Evolutionary conservation across 495 filamentous ascomycete genomes (phyloP).

Genomic region (Penicillium riverlandense): DNA sequence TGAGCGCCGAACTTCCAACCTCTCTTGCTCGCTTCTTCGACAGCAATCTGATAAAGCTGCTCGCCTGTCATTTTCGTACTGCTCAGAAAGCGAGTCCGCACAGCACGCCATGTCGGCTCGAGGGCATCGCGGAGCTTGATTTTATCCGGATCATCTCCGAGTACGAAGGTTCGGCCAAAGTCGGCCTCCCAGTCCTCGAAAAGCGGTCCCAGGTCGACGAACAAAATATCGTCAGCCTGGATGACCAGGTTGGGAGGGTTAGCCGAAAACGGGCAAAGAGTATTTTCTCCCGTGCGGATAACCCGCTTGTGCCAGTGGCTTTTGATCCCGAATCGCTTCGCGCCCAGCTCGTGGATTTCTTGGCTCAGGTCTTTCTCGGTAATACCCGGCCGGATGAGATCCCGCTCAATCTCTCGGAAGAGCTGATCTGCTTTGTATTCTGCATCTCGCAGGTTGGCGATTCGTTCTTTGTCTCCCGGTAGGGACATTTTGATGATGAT

Average conservation of each 20-base stretch:
- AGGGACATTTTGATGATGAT: too few species aligned
- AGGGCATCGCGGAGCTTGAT: conserved; percentile 34
- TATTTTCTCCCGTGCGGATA: conserved; percentile 43
- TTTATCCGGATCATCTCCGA: conserved; percentile 40
- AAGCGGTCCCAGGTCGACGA: conserved; percentile 43
- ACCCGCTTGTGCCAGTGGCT: conserved; percentile 48
- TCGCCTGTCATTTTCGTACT: conserved; percentile 36
- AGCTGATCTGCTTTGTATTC: conserved; percentile 35
- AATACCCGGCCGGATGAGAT: conserved; percentile 36
- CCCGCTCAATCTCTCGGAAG: conserved; percentile 43
- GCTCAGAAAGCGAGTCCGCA: conserved; percentile 27
- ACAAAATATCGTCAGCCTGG: conserved; percentile 39
- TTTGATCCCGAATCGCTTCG: conserved; percentile 32
- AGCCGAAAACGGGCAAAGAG: conserved; percentile 34
- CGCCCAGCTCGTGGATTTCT: conserved; percentile 40
- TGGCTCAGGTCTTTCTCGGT: conserved; percentile 40
- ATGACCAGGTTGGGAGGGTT: conserved; percentile 44
- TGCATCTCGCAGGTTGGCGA: conserved; percentile 32
- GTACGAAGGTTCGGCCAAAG: conserved; percentile 41
- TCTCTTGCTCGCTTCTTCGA: conserved; percentile 12
- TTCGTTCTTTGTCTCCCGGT: conserved; percentile 13
- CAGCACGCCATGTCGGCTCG: conserved; percentile 32
- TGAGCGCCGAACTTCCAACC: conserved; percentile 37
- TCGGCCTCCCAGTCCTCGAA: conserved; percentile 48
- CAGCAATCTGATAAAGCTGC: conserved; percentile 31